Evolutionary conservation across 345 rosid genomes (phyloP), one percentile per base, ranked within the genome.

Genomic region (Eucalyptus cloeziana): DNA sequence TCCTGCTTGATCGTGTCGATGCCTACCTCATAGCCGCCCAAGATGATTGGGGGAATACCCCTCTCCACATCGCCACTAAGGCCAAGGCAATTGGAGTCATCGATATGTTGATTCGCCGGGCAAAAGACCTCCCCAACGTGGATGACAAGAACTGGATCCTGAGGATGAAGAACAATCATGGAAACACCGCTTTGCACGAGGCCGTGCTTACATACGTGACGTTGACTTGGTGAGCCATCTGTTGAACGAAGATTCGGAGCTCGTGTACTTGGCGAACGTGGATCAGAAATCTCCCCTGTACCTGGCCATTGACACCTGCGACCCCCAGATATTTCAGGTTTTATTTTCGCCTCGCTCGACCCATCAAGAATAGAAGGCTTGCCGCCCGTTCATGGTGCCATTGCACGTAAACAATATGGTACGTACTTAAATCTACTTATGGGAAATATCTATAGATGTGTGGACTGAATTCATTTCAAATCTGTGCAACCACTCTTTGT

Each of bases 261-360:
- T 4, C 1, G 33, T 62, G 31, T 62, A 43, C 44, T 43, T 43
- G 44, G 44, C 44, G 44, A 43, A 43, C 44, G 44, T 2, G 44
- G 44, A 43, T 43, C 0, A 43, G 44, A 43, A 43, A 43, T 43
- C 44, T 43, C 44, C 44, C 44, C 8, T 43, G 44, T 43, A 43
- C 44, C 44, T 43, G 44, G 44, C 44, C 40, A 1, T 67, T 2
- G 79, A 67, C 0, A 1, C 3, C 12, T 0, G 5, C 3, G 1
- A 31, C 40, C 3, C 43, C 12, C 0, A 2, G 7, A 31, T 67
- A 7, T 17, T 14, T 7, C 3, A n/a, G 6, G 22, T 8, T 31
- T 67, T 31, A 31, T 15, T 31, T 31, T 31, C 43, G 6, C 11
- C 6, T 3, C 43, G 22, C 12, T 31, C 1, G 3, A 67, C 1